These are phyloP conservation scores for Globisporangium carolinianum DNA, from an alignment of 352 stramenopile genomes.

Conservation along the genomic window DNA sequence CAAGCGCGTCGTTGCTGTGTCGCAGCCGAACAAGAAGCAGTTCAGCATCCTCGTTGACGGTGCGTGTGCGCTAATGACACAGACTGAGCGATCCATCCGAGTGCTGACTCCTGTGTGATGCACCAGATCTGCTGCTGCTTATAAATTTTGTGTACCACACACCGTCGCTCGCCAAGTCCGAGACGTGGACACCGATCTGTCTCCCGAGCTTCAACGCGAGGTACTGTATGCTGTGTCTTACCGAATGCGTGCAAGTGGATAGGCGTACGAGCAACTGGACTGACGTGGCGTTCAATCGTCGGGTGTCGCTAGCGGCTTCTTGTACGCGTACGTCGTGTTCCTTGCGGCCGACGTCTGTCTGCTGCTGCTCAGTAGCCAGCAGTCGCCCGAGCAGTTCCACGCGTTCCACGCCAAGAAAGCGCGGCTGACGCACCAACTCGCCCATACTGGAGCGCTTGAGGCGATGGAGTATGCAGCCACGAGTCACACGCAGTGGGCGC, in stretches of 20 bases:
- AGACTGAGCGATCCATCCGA: neutral
- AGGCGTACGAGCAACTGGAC: neutral
- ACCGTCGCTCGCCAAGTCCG: slow-evolving; percentile 44
- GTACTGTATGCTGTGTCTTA: slow-evolving; percentile 10
- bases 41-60: slow-evolving; percentile 60
- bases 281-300: neutral
- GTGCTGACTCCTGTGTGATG: neutral
- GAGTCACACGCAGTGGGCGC: slow-evolving; percentile 28
- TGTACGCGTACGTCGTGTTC: slow-evolving; percentile 73
- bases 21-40: slow-evolving; percentile 52
- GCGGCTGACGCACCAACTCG: slow-evolving; percentile 32
- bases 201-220: slow-evolving; percentile 57
- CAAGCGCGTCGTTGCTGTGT: slow-evolving; percentile 45
- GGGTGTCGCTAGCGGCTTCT: slow-evolving; percentile 40
- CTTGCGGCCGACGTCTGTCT: slow-evolving; percentile 45
- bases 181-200: slow-evolving; percentile 73
- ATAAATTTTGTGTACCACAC: slow-evolving; percentile 72
- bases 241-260: too few species aligned
- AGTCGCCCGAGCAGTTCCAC: slow-evolving; percentile 63
- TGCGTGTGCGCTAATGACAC: slow-evolving; percentile 8
- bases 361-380: slow-evolving; percentile 60
- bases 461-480: slow-evolving; percentile 33
- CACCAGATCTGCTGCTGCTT: slow-evolving; percentile 52
- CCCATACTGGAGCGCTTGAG: slow-evolving; percentile 28
- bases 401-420: slow-evolving; percentile 57